These are phyloP conservation scores for Naganishia vishniacii DNA, from an alignment of 768 basidiomycete species.

Conservation along the genomic window DNA sequence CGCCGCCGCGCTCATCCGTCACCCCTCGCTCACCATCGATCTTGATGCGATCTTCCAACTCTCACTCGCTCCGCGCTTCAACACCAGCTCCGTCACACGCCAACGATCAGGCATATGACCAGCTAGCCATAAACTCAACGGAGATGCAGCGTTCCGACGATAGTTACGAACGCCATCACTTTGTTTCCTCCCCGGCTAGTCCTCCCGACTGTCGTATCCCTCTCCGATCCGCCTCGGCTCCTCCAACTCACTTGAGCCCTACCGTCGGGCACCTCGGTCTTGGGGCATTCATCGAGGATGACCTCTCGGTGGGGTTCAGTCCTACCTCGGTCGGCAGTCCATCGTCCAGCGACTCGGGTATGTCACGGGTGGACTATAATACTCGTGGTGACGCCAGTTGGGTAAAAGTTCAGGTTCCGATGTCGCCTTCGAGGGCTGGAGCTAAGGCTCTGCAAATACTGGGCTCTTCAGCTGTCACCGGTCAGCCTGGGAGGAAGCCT, in stretches of 20 bases:
- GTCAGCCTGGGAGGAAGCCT: background rate
- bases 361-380: background rate
- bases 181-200: background rate
- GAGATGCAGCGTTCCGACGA: background rate
- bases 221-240: background rate
- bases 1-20: background rate
- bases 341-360: background rate
- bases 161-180: background rate
- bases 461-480: slow-evolving; percentile 3
- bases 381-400: background rate
- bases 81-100: no score
- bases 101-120: background rate
- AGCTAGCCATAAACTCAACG: no score
- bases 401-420: background rate
- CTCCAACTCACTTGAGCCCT: background rate
- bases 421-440: slow-evolving; percentile 24
- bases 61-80: no score
- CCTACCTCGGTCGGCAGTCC: slow-evolving; percentile 10
- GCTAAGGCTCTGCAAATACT: slow-evolving; percentile 23
- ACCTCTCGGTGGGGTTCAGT: background rate
- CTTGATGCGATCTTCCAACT: background rate
- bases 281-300: background rate
- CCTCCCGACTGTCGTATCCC: background rate
- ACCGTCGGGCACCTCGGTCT: slow-evolving; percentile 3
- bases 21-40: slow-evolving; percentile 7